Conservation (phyloP, 2,329 filamentous ascomycete genomes). For the Chaetothyriales sp. region DNA sequence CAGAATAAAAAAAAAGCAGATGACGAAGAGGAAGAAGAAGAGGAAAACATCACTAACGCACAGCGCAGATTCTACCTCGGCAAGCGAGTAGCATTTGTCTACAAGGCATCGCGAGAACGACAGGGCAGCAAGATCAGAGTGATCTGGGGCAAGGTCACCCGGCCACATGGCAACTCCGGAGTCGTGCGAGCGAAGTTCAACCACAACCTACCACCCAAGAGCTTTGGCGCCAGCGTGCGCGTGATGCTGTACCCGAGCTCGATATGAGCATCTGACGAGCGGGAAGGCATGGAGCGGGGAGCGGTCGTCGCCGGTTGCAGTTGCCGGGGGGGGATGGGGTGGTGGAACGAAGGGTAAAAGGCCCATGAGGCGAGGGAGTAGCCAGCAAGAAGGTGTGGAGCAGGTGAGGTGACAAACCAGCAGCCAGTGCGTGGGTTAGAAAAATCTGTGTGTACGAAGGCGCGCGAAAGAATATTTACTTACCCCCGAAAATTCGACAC, state of each 20-base stretch:
- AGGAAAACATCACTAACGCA: conserved; percentile 2
- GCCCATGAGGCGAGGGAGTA: no score
- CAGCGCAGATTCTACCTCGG: conserved; percentile 69
- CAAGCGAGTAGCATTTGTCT: conserved; percentile 98
- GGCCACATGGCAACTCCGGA: conserved; percentile 94
- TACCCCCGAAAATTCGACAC: no score
- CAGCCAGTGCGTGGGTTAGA: no score
- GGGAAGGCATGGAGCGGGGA: background rate
- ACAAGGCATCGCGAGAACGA: conserved; percentile 86
- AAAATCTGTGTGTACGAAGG: no score
- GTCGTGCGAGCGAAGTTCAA: conserved; percentile 96
- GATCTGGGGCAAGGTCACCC: conserved; percentile 97
- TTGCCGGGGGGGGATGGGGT: no score
- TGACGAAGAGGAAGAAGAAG: no score
- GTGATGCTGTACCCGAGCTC: conserved; percentile 97
- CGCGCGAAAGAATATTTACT: no score
- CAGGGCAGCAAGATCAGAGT: conserved; percentile 97
- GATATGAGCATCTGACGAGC: conserved; percentile 42
- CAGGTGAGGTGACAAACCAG: no score
- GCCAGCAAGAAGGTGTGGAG: no score
- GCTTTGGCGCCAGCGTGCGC: conserved; percentile 89
- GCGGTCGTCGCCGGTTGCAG: no score
- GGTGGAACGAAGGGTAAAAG: no score
- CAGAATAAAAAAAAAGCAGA: conserved; percentile 3
- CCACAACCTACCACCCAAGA: conserved; percentile 87